Percentiles rank a stretch among this genome's conserved stretches.
These are phyloP conservation scores for Spizellomyces punctatus DNA, from an alignment of 192 early-diverging fungal genomes.

Conservation along the genomic window DNA sequence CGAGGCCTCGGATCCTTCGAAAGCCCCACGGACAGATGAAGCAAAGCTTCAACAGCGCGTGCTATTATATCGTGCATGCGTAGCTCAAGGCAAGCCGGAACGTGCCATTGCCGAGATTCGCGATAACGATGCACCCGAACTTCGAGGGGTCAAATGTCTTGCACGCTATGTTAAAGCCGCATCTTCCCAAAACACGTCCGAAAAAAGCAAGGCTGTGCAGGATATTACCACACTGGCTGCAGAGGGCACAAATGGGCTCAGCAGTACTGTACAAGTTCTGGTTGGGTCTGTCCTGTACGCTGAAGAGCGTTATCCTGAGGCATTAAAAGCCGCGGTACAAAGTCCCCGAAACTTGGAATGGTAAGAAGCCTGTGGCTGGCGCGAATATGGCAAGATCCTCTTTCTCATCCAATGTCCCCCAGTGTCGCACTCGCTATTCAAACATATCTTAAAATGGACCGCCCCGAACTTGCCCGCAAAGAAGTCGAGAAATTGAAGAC, in stretches of 20 bases:
- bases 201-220: constrained; percentile 49
- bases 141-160: constrained; percentile 68
- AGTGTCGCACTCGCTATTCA: constrained; percentile 79
- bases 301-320: constrained; percentile 69
- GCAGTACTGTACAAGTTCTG: constrained; percentile 59
- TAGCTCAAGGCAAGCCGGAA: constrained; percentile 68
- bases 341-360: constrained; percentile 81
- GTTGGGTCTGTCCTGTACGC: constrained; percentile 64
- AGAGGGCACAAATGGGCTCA: constrained; percentile 44
- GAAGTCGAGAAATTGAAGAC: constrained; percentile 72
- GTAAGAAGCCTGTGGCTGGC: constrained; percentile 43
- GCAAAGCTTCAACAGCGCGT: constrained; percentile 57
- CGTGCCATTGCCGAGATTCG: constrained; percentile 70
- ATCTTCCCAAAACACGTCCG: constrained; percentile 16
- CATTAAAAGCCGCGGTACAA: constrained; percentile 66
- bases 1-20: constrained; percentile 50
- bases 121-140: constrained; percentile 50
- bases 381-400: not conserved
- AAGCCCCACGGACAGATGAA: constrained; percentile 28
- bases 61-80: constrained; percentile 77
- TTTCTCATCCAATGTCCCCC: constrained; percentile 4
- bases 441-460: constrained; percentile 76
- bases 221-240: constrained; percentile 53
- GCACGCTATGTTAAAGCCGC: constrained; percentile 53
- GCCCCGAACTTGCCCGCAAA: constrained; percentile 83